Conservation (phyloP, 495 filamentous ascomycete genomes). For the Hypoxylon fuscum region DNA sequence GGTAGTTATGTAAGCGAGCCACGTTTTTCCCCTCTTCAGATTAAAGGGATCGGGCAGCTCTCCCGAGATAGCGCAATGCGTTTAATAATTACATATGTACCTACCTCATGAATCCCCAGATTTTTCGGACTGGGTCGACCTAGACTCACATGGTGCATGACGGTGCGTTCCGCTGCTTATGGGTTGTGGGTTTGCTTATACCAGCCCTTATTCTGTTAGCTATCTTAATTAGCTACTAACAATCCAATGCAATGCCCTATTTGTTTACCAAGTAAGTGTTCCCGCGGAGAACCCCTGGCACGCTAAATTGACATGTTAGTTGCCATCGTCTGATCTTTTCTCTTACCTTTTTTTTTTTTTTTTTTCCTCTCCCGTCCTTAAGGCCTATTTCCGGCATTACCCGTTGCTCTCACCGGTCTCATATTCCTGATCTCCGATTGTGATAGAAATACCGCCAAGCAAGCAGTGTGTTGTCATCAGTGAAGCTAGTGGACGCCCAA, state of each 20-base stretch:
- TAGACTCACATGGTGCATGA: constrained; percentile 32
- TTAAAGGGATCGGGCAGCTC: background rate
- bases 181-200: too few relatives aligned
- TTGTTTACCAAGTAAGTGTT: constrained; percentile 4
- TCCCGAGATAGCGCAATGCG: background rate
- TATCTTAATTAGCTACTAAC: background rate
- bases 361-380: background rate
- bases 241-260: constrained; percentile 23
- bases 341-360: constrained; percentile 9
- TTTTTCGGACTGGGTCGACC: constrained; percentile 4
- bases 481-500: background rate
- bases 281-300: constrained; percentile 29
- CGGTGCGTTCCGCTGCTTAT: constrained; percentile 30
- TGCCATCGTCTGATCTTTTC: constrained; percentile 33
- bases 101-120: constrained; percentile 18
- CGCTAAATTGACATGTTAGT: constrained; percentile 3
- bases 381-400: constrained; percentile 32
- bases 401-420: constrained; percentile 27
- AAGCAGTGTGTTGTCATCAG: constrained; percentile 28
- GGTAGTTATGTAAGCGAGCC: background rate
- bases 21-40: background rate
- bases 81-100: too few relatives aligned
- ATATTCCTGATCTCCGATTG: constrained; percentile 2
- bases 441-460: constrained; percentile 27
- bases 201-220: too few relatives aligned